Conservation (phyloP, 2,329 filamentous ascomycete species). For the Xylariaceae sp. region DNA sequence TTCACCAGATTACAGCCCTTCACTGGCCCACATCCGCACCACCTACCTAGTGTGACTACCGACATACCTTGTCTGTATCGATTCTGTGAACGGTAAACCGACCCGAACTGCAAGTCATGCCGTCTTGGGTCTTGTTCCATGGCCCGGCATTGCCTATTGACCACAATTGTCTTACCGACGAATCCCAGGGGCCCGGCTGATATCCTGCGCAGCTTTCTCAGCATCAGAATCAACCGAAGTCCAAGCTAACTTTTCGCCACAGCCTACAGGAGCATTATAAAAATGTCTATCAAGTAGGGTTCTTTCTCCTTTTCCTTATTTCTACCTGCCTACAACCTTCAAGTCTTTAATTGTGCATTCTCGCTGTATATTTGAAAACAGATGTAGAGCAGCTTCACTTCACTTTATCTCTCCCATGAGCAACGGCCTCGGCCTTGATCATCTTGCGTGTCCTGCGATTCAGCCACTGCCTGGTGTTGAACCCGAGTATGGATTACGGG, state of each 20-base stretch:
- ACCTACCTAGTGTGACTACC: constrained; percentile 31
- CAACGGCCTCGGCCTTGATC: constrained; percentile 14
- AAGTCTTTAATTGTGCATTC: background rate
- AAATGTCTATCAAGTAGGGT: constrained; percentile 39
- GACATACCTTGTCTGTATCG: constrained; percentile 18
- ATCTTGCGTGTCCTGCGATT: constrained; percentile 17
- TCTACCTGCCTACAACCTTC: background rate
- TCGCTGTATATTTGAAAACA: constrained; percentile 15
- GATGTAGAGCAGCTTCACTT: constrained; percentile 23
- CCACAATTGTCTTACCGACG: constrained; percentile 32
- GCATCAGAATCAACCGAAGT: constrained; percentile 19
- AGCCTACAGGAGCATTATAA: constrained; percentile 26
- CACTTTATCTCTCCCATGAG: constrained; percentile 16
- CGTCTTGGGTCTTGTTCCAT: constrained; percentile 31
- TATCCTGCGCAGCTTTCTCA: constrained; percentile 24
- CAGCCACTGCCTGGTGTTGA: constrained; percentile 11
- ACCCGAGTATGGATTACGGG: constrained; percentile 33
- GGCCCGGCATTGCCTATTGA: constrained; percentile 25
- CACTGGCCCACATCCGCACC: constrained; percentile 32
- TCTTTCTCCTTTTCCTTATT: constrained; percentile 22
- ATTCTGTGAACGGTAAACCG: constrained; percentile 20
- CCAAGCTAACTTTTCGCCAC: constrained; percentile 29
- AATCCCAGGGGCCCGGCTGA: constrained; percentile 35
- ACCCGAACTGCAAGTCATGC: constrained; percentile 34
- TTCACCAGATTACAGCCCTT: constrained; percentile 25